A percentile compares a stretch with the other conserved stretches of the same genome.
Evolutionary conservation across 495 filamentous ascomycete species (phyloP).

Genomic region (Xylaria curta): DNA sequence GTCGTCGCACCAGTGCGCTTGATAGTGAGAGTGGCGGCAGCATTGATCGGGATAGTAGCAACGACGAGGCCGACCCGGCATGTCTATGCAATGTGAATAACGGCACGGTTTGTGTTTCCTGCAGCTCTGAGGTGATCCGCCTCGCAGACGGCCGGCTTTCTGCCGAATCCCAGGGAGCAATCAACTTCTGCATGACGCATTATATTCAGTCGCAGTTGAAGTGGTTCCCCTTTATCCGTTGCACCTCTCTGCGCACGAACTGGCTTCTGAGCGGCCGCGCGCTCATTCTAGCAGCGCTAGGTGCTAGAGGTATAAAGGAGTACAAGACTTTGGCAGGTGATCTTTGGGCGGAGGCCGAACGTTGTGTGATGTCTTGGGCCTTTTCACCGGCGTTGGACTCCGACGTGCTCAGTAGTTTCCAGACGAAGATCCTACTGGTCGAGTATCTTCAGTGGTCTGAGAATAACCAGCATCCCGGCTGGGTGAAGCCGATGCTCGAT

Average conservation of each 20-base stretch:
- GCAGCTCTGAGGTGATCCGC: constrained; percentile 9
- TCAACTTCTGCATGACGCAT: constrained; percentile 21
- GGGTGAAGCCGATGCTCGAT: constrained; percentile 4
- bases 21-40: too few relatives aligned
- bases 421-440: constrained; percentile 2
- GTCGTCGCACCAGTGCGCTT: neutral
- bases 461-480: neutral
- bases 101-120: constrained; percentile 7
- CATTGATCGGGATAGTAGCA: neutral
- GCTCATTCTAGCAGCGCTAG: constrained; percentile 14
- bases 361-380: neutral
- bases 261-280: constrained; percentile 17
- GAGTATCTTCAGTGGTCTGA: constrained; percentile 22
- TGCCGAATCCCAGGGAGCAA: neutral
- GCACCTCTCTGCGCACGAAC: neutral
- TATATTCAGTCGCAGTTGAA: constrained; percentile 16
- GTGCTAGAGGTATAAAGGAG: constrained; percentile 16
- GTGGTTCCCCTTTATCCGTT: constrained; percentile 7
- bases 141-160: constrained; percentile 2
- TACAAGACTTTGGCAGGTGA: constrained; percentile 7
- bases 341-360: constrained; percentile 5
- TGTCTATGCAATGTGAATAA: neutral
- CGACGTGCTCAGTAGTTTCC: neutral
- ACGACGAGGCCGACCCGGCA: neutral
- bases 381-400: neutral